Percentiles rank a stretch among this genome's conserved stretches.
These are phyloP conservation scores for Phytophthora fragariae DNA, from an alignment of 352 stramenopile genomes.

Conservation along the genomic window DNA sequence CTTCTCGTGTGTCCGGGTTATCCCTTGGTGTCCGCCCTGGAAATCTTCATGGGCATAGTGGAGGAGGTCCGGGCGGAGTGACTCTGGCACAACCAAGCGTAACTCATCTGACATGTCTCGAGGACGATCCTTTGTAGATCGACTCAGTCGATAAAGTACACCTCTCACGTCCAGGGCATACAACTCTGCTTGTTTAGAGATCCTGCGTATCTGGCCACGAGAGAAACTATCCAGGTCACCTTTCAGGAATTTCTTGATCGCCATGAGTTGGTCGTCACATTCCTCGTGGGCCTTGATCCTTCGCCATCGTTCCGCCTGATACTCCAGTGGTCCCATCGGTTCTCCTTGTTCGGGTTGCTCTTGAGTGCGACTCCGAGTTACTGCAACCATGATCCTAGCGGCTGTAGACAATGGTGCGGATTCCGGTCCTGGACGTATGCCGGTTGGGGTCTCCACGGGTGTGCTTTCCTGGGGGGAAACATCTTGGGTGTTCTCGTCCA, in stretches of 20 bases:
- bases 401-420: not conserved
- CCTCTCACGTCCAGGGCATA: not conserved
- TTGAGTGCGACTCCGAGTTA: not conserved
- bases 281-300: slow-evolving; percentile 7
- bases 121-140: not conserved
- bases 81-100: not conserved
- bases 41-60: not conserved
- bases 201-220: too few relatives aligned
- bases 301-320: slow-evolving; percentile 6
- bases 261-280: not conserved
- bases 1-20: not conserved
- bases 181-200: too few relatives aligned
- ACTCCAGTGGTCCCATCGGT: not conserved
- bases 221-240: too few relatives aligned
- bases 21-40: not conserved
- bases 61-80: not conserved
- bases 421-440: not conserved
- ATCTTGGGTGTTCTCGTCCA: not conserved
- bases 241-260: too few relatives aligned
- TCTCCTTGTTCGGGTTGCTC: not conserved
- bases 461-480: not conserved
- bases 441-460: not conserved
- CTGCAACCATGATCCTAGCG: not conserved
- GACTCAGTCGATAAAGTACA: not conserved
- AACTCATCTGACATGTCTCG: not conserved